phyloP scores from a whole-genome alignment of 345 rosid genomes.

The Aethionema arabicum region DNA sequence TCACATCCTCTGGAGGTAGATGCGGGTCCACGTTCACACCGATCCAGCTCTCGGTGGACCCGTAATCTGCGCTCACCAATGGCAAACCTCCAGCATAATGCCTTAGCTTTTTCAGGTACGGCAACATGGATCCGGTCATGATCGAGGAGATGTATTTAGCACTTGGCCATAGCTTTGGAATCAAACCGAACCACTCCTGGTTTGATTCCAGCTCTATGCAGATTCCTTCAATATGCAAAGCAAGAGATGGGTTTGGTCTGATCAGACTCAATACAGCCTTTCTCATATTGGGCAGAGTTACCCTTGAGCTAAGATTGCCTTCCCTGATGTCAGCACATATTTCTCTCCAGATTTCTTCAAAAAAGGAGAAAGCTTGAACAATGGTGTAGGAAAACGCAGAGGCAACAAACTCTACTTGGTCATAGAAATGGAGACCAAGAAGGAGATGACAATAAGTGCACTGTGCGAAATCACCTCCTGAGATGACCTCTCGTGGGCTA shows the following conservation, averaged over 20 bases:
- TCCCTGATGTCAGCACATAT: conserved; percentile 59
- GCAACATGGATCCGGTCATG: conserved; percentile 95
- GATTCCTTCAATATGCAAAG: conserved; percentile 44
- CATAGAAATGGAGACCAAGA: conserved; percentile 64
- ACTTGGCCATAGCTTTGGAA: conserved; percentile 80
- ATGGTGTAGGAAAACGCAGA: conserved; percentile 84
- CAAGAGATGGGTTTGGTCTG: conserved; percentile 56
- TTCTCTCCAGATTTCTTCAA: conserved; percentile 80
- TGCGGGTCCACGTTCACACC: conserved; percentile 84
- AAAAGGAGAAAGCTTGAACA: conserved; percentile 70
- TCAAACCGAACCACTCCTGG: conserved; percentile 54
- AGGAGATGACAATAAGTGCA: conserved; percentile 90
- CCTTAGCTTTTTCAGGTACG: conserved; percentile 66
- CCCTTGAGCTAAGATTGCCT: conserved; percentile 55
- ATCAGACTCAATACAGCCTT: conserved; percentile 58
- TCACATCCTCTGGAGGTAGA: conserved; percentile 66
- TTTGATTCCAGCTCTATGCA: conserved; percentile 48
- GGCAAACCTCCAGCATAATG: conserved; percentile 72
- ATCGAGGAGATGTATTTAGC: conserved; percentile 87
- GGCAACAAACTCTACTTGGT: conserved; percentile 66
- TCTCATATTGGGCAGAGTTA: conserved; percentile 53
- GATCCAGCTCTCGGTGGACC: conserved; percentile 96
- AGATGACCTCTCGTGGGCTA: conserved; percentile 79
- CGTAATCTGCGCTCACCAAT: conserved; percentile 83
- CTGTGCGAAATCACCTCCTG: conserved; percentile 75